Evolutionary conservation across 306 rosid species (phyloP), one percentile per base, ranked within the genome.

Genomic region (Sechiopsis laciniata): DNA sequence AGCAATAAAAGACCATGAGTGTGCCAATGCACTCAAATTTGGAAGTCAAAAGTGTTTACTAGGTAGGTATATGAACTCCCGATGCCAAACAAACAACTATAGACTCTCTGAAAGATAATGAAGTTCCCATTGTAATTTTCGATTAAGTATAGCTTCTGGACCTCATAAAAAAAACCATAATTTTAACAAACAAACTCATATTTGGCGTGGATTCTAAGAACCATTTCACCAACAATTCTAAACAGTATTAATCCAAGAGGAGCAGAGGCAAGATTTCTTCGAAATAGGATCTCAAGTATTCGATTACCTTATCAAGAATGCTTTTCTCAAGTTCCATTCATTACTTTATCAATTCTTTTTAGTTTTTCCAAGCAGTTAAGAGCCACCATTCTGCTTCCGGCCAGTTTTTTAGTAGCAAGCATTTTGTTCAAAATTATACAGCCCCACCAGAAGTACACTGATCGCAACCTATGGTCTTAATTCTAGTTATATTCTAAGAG

Each of bases 371-470:
- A 40, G 42, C 48, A 42, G 21, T 40, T 2, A 17, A 19, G 32
- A 66, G 5, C 72, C 54, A 19, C 55, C 70, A 63, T 35, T 63
- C 46, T n/a, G 24, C 54, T 67, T 20, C 37, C 11, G 7, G 72
- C 12, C 37, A 20, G 35, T 10, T 45, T 12, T 67, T 67, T 67
- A 67, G 32, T 2, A 64, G 17, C 72, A 42, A 13, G n/a, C 19
- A n/a, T 8, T 65, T 16, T 65, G 52, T n/a, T 63, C 52, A 40
- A 66, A 19, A 42, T 24, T 45, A 12, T 7, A 64, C 56, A 48
- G 40, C 56, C 21, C 8, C 54, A 2, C 29, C 26, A 65, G 52
- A 65, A 16, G n/a, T 16, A 22, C 13, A 12, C 42, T n/a, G n/a
- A n/a, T n/a, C n/a, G n/a, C 16, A 66, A 45, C 51, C 29, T 2